Evolutionary conservation across 2,329 filamentous ascomycete species (phyloP), one percentile per base, ranked within the genome.

Genomic region (Ophiognomonia clavigignenti-juglandacearum): DNA sequence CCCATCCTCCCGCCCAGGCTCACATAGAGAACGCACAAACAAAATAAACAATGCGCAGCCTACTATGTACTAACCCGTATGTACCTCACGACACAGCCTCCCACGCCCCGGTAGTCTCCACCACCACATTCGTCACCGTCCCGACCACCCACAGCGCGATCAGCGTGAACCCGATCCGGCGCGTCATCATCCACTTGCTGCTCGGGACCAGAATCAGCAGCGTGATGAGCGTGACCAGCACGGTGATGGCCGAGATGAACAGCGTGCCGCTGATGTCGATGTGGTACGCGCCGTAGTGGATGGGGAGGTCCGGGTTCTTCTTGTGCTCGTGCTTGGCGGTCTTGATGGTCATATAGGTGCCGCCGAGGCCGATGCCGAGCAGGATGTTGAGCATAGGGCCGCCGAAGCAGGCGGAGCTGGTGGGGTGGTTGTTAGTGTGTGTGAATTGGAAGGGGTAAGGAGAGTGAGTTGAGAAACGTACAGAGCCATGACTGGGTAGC

Each of bases 381-480:
- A 98, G 71, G 53, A 98, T 98, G 59, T 98, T 98, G 34, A 98
- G 78, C 89, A 98, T 92, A 0, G 93, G 93, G 0, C 93, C 95
- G n/a, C 93, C 93, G 63, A 98, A 96, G 63, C 93, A 98, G 4
- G 93, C 93, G 27, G 88, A 91, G 34, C 77, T 81, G 52, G n/a
- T n/a, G n/a, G n/a, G 38, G 29, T 32, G 31, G 26, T 22, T 23
- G 53, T 64, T 56, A 66, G 61, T 51, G 22, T 38, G 27, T 31
- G 32, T 4, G 3, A 23, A 11, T 13, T 13, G 27, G 10, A 19
- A 31, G 24, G 24, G 26, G 42, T 45, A 19, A 36, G 18, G 23
- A 13, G 26, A 20, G 5, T 29, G 41, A n/a, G n/a, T n/a, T n/a
- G n/a, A n/a, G n/a, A n/a, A 11, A 76, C 77, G 67, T 65, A 80